Conservation (phyloP, 1,139 yeast genomes). For the Meyerozyma smithsonii region DNA sequence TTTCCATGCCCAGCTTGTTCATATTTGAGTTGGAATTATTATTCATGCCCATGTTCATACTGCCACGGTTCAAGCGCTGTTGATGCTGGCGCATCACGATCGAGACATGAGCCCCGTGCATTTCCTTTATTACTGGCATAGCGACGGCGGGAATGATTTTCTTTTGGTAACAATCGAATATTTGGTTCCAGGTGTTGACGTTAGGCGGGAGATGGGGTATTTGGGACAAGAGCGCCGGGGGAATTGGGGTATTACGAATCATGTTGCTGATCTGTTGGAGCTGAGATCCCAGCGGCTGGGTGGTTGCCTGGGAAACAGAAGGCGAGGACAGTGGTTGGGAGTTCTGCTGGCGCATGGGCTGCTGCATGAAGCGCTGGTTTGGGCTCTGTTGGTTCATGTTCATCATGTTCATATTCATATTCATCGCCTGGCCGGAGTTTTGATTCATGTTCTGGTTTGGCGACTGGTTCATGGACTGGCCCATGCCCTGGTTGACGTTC, state of each 20-base stretch:
- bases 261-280: slow-evolving; percentile 34
- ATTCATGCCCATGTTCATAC: slow-evolving; percentile 7
- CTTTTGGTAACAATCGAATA: slow-evolving; percentile 63
- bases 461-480: neutral
- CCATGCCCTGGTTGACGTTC: neutral
- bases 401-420: neutral
- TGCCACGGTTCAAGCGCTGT: slow-evolving; percentile 15
- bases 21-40: slow-evolving; percentile 8
- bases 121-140: slow-evolving; percentile 53
- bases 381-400: slow-evolving; percentile 1
- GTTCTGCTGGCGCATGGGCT: neutral
- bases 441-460: neutral
- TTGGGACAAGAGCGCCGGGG: slow-evolving; percentile 62
- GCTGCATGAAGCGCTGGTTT: slow-evolving; percentile 1
- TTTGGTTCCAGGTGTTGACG: slow-evolving; percentile 78
- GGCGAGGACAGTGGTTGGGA: neutral
- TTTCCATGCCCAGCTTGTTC: slow-evolving; percentile 7
- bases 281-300: slow-evolving; percentile 20
- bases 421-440: too few relatives aligned
- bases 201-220: slow-evolving; percentile 83
- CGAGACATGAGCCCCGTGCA: slow-evolving; percentile 55
- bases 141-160: slow-evolving; percentile 53
- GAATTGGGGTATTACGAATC: slow-evolving; percentile 59
- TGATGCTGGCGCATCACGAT: slow-evolving; percentile 33
- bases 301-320: slow-evolving; percentile 3